A percentile compares a stretch with the other conserved stretches of the same genome.
phyloP scores from a whole-genome alignment of 495 filamentous ascomycete species.

The Aspergillus campestris region DNA sequence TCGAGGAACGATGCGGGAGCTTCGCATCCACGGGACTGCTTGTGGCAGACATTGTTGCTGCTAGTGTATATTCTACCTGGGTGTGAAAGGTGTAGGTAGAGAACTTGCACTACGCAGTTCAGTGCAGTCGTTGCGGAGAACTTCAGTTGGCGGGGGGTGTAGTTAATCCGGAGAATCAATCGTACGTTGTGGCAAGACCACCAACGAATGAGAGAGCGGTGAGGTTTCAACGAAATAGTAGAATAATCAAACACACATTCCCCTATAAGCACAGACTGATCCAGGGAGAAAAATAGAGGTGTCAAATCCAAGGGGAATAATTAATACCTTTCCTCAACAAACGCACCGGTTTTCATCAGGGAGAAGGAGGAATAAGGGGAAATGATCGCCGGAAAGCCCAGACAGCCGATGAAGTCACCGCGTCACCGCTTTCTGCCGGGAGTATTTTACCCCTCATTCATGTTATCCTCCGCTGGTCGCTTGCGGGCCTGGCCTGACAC shows the following conservation, averaged over 20 bases:
- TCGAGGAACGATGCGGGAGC: conserved; percentile 50
- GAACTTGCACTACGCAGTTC: not conserved
- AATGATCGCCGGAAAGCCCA: not conserved
- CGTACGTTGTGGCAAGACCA: too few species aligned
- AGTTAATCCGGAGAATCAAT: too few species aligned
- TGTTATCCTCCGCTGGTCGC: too few species aligned
- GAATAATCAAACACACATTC: not conserved
- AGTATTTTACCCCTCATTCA: not conserved
- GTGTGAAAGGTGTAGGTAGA: not conserved
- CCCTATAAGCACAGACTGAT: not conserved
- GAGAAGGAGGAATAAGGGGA: not conserved
- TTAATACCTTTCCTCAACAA: too few species aligned
- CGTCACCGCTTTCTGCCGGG: conserved; percentile 1
- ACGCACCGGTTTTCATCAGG: too few species aligned
- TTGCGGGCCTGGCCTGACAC: too few species aligned
- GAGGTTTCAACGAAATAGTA: not conserved
- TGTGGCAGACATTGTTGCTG: conserved; percentile 22
- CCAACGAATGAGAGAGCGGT: not conserved
- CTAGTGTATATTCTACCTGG: not conserved
- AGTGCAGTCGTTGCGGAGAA: too few species aligned
- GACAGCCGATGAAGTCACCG: conserved; percentile 6
- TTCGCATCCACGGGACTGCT: conserved; percentile 29
- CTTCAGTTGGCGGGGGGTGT: too few species aligned
- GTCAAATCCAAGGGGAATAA: too few species aligned
- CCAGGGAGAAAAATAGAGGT: not conserved